Conservation (phyloP, 2,329 filamentous ascomycete genomes). For the Madurella mycetomatis region DNA sequence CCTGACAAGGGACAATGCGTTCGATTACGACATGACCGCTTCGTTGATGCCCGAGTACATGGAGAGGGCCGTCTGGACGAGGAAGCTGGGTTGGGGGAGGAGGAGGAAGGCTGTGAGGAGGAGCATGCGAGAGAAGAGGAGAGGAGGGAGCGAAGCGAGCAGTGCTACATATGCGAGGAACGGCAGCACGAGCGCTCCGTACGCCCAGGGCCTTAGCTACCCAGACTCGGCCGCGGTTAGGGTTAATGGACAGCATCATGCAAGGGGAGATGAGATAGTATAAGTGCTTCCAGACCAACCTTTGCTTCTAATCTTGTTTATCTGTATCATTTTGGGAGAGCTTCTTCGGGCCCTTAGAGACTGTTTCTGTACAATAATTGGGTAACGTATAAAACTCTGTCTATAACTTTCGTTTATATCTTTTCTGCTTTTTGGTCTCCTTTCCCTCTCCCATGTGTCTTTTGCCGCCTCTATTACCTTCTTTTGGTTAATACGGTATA, state of each 20-base stretch:
- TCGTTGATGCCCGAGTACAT: constrained; percentile 4
- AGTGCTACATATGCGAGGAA: constrained; percentile 13
- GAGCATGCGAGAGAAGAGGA: constrained; percentile 5
- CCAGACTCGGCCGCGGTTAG: not conserved
- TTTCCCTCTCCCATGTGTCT: too few relatives aligned
- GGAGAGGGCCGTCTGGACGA: constrained; percentile 16
- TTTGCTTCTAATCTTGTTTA: not conserved
- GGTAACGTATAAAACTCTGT: too few relatives aligned
- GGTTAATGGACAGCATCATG: constrained; percentile 6
- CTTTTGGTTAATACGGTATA: too few relatives aligned
- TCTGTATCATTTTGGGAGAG: not conserved
- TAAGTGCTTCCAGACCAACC: not conserved
- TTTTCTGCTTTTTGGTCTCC: too few relatives aligned
- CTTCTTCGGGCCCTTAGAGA: too few relatives aligned
- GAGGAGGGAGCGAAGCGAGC: constrained; percentile 5
- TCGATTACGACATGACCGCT: constrained; percentile 23
- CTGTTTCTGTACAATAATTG: too few relatives aligned
- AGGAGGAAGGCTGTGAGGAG: constrained; percentile 7
- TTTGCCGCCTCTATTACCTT: too few relatives aligned
- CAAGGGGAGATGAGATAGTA: constrained; percentile 11
- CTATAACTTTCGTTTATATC: too few relatives aligned
- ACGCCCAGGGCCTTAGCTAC: not conserved
- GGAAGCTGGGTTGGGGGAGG: constrained; percentile 23
- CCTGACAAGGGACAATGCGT: constrained; percentile 38
- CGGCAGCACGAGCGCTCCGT: not conserved